phyloP scores from a whole-genome alignment of 192 early-diverging fungal species.

The Endogone sp. region DNA sequence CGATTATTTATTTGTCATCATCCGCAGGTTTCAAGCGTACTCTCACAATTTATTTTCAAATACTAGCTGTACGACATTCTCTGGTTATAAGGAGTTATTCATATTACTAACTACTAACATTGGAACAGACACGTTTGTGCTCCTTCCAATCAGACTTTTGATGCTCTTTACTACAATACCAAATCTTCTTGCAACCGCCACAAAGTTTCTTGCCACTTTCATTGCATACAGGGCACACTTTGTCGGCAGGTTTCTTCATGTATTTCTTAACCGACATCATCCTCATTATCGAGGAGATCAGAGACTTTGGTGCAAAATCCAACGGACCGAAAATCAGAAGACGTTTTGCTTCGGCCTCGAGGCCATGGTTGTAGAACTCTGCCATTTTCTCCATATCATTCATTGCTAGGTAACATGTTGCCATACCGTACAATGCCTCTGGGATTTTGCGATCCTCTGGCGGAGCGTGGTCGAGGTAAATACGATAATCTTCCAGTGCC shows the following conservation, averaged over 20 bases:
- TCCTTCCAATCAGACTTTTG: neutral
- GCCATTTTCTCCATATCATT: neutral
- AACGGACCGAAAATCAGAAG: neutral
- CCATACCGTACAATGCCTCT: neutral
- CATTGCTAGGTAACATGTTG: neutral
- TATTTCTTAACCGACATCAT: neutral
- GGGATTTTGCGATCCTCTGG: neutral
- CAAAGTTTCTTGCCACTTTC: neutral
- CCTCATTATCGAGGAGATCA: neutral
- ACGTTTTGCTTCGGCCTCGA: neutral
- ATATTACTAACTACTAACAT: too few species aligned
- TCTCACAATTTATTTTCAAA: too few species aligned
- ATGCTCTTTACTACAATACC: neutral
- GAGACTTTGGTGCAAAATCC: neutral
- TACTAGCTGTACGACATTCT: too few species aligned
- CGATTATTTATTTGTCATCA: too few species aligned
- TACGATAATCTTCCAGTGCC: neutral
- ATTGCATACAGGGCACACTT: neutral
- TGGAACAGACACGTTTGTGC: neutral
- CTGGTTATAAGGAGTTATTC: too few species aligned
- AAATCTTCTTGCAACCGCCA: neutral
- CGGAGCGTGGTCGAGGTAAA: neutral
- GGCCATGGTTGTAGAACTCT: neutral
- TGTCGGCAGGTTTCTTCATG: too few species aligned
- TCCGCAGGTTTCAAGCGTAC: too few species aligned